Evolutionary conservation across 2,329 filamentous ascomycete species (phyloP).

Genomic region (Gremmenia infestans): DNA sequence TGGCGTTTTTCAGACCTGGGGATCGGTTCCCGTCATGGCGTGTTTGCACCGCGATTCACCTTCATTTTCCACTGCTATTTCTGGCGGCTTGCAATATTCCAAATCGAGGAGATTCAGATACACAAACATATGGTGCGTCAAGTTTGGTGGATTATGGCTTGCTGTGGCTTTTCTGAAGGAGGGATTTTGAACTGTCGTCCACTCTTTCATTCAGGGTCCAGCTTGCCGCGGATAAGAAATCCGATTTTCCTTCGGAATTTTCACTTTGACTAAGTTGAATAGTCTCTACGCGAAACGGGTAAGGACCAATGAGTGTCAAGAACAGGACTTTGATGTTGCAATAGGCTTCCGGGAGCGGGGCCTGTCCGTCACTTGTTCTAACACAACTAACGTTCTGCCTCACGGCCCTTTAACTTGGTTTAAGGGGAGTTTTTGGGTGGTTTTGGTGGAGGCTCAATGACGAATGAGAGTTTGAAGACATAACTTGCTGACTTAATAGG

Average conservation of each 20-base stretch:
- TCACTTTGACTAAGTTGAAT: not conserved
- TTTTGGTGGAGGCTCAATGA: not conserved
- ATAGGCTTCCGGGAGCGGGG: conserved; percentile 18
- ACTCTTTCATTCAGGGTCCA: conserved; percentile 6
- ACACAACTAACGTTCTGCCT: not conserved
- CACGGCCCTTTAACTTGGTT: not conserved
- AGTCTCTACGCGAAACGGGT: conserved; percentile 8
- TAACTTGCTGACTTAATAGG: conserved; percentile 19
- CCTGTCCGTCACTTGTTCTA: not conserved
- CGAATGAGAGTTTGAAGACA: conserved; percentile 17
- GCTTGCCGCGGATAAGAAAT: conserved; percentile 4
- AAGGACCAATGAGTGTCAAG: conserved; percentile 21
- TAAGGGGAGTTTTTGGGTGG: not conserved
- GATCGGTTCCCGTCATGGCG: not conserved
- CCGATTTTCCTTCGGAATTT: conserved; percentile 1
- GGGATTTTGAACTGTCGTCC: conserved; percentile 6
- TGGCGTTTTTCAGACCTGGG: conserved; percentile 11
- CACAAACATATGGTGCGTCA: conserved; percentile 4
- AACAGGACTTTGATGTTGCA: conserved; percentile 14
- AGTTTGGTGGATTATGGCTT: conserved; percentile 2
- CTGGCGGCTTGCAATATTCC: conserved; percentile 1
- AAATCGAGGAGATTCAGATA: conserved; percentile 1
- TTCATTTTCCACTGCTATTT: conserved; percentile 1
- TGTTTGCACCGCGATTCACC: not conserved
- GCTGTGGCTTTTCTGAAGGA: conserved; percentile 8